These are phyloP conservation scores for Aspergillus sp. DNA, from an alignment of 2,329 filamentous ascomycete genomes.

Conservation along the genomic window DNA sequence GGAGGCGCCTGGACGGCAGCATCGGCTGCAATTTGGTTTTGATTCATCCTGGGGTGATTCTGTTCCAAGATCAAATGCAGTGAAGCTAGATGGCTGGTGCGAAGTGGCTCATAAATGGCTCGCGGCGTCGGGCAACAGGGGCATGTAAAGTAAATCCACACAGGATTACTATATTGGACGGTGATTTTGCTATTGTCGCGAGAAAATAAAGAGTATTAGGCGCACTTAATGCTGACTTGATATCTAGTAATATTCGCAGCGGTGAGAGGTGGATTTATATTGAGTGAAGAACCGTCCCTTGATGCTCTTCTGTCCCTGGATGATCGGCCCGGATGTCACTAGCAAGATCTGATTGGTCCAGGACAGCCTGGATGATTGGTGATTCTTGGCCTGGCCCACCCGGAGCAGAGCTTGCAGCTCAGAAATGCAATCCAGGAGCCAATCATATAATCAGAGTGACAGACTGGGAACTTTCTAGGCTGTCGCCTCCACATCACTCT, in stretches of 20 bases:
- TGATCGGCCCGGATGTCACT: conserved; percentile 6
- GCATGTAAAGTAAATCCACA: not conserved
- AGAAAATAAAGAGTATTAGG: not conserved
- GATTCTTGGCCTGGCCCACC: not conserved
- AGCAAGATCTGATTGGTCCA: conserved; percentile 15
- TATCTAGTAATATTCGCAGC: not conserved
- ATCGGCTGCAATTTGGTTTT: not conserved
- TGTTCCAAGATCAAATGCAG: conserved; percentile 77
- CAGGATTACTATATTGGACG: not conserved
- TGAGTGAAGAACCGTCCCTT: not conserved
- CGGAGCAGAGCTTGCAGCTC: not conserved
- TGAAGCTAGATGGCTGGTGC: conserved; percentile 21
- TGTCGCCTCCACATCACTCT: not conserved
- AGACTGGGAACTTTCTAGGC: not conserved
- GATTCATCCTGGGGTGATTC: conserved; percentile 56
- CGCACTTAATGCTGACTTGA: not conserved
- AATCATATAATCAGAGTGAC: not conserved
- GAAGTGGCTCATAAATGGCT: not conserved
- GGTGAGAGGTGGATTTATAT: not conserved
- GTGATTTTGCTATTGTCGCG: not conserved
- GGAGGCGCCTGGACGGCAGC: conserved; percentile 51
- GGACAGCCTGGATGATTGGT: not conserved
- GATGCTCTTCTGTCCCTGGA: not conserved
- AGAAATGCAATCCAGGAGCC: not conserved
- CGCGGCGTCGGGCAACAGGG: not conserved